Conservation (phyloP, 345 rosid species). For the Orychophragmus violaceus region DNA sequence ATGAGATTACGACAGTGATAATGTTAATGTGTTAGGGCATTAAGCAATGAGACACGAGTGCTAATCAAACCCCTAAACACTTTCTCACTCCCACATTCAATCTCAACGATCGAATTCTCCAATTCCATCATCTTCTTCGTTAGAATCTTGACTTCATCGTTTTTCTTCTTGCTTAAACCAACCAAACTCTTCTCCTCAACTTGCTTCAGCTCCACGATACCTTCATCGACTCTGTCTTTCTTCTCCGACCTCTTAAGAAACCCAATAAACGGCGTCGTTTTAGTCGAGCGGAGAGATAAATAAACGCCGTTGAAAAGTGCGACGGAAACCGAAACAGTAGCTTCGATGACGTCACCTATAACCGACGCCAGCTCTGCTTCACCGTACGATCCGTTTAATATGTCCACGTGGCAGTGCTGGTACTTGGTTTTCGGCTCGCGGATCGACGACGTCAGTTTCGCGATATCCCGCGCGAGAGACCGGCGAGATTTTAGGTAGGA, state of each 20-base stretch:
- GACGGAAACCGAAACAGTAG: constrained; percentile 25
- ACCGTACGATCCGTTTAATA: constrained; percentile 7
- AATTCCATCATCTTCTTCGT: constrained; percentile 29
- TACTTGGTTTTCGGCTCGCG: constrained; percentile 22
- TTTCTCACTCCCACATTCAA: constrained; percentile 31
- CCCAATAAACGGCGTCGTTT: constrained; percentile 13
- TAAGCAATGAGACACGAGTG: constrained; percentile 35
- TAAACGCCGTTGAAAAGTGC: constrained; percentile 29
- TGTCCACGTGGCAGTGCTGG: constrained; percentile 4
- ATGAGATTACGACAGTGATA: background rate
- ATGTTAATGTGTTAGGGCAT: constrained; percentile 28
- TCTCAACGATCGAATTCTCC: constrained; percentile 22
- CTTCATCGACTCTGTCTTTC: constrained; percentile 8
- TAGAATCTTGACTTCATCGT: constrained; percentile 28
- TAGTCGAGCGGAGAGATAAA: background rate
- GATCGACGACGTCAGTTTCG: constrained; percentile 22
- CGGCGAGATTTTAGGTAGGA: constrained; percentile 25
- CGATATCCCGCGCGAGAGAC: constrained; percentile 17
- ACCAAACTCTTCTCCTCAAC: constrained; percentile 27
- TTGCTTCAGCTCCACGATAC: constrained; percentile 27
- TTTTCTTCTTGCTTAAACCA: constrained; percentile 24
- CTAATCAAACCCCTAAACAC: constrained; percentile 35
- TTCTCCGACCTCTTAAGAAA: constrained; percentile 20
- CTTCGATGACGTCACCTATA: constrained; percentile 24
- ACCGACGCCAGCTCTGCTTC: constrained; percentile 30